Percentiles rank a stretch among this genome's conserved stretches.
Conservation (phyloP, 768 basidiomycete genomes). For the Auricularia heimuer region DNA sequence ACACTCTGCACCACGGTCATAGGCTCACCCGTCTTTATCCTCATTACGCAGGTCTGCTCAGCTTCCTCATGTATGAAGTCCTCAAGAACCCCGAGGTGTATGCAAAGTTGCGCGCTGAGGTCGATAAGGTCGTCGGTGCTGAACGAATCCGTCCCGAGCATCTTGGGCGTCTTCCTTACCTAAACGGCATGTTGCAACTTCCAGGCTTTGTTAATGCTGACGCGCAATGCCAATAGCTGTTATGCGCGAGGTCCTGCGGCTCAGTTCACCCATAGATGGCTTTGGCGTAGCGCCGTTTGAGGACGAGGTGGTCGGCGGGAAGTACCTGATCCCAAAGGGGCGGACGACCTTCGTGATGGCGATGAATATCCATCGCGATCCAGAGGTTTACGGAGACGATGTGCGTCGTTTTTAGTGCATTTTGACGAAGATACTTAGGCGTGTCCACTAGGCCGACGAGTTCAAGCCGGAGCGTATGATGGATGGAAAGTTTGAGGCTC, state of each 20-base stretch:
- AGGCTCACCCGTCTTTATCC: background rate
- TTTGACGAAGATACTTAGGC: background rate
- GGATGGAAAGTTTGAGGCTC: slow-evolving; percentile 37
- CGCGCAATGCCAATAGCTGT: slow-evolving; percentile 20
- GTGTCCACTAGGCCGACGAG: slow-evolving; percentile 20
- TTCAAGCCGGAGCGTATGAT: slow-evolving; percentile 42
- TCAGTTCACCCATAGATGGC: slow-evolving; percentile 28
- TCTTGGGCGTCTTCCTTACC: slow-evolving; percentile 34
- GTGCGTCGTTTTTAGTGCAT: slow-evolving; percentile 20
- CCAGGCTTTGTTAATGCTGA: background rate
- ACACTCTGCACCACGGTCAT: background rate
- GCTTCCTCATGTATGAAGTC: slow-evolving; percentile 35
- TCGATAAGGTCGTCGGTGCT: slow-evolving; percentile 35
- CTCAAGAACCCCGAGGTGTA: slow-evolving; percentile 35
- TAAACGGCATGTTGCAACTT: slow-evolving; percentile 23
- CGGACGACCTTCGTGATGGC: slow-evolving; percentile 20
- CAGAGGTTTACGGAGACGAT: slow-evolving; percentile 39
- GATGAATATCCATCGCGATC: slow-evolving; percentile 29
- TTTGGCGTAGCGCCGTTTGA: slow-evolving; percentile 25
- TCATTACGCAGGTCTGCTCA: slow-evolving; percentile 22
- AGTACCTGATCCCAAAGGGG: slow-evolving; percentile 31
- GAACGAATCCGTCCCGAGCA: slow-evolving; percentile 30
- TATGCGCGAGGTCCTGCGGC: slow-evolving; percentile 25
- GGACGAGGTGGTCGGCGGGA: slow-evolving; percentile 30
- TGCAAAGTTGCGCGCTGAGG: slow-evolving; percentile 35